Percentiles rank a stretch among this genome's conserved stretches.
Conservation (phyloP, 495 filamentous ascomycete genomes). For the Parathielavia appendiculata region DNA sequence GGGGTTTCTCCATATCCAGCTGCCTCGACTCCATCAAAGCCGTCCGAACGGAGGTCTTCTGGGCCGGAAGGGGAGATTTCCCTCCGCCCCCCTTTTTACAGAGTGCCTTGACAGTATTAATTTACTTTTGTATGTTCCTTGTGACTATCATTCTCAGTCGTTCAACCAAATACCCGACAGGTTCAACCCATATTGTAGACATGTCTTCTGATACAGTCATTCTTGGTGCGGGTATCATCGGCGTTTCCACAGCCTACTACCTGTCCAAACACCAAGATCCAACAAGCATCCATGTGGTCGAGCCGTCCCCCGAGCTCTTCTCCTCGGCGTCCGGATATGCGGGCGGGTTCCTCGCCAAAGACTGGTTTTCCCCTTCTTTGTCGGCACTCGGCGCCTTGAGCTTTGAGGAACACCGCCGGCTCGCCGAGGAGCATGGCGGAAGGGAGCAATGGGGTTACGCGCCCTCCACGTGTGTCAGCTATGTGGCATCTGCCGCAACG, state of each 20-base stretch:
- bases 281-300: slow-evolving; percentile 62
- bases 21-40: slow-evolving; percentile 4
- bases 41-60: slow-evolving; percentile 1
- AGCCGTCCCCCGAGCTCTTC: slow-evolving; percentile 60
- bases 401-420: slow-evolving; percentile 60
- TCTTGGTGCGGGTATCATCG: slow-evolving; percentile 74
- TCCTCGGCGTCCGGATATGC: slow-evolving; percentile 67
- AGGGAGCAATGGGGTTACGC: slow-evolving; percentile 64
- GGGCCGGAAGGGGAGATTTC: background rate
- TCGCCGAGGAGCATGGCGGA: slow-evolving; percentile 59
- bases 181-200: background rate
- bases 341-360: slow-evolving; percentile 67
- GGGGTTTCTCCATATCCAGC: background rate
- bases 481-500: slow-evolving; percentile 34
- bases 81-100: background rate
- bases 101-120: background rate
- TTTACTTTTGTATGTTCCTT: background rate
- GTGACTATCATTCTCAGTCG: too few species aligned
- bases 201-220: slow-evolving; percentile 55
- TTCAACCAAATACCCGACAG: background rate
- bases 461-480: slow-evolving; percentile 55
- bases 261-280: slow-evolving; percentile 52
- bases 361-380: slow-evolving; percentile 59
- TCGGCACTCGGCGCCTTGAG: slow-evolving; percentile 58
- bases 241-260: slow-evolving; percentile 72